phyloP scores from a whole-genome alignment of 495 filamentous ascomycete species.

The Cenococcum geophilum region DNA sequence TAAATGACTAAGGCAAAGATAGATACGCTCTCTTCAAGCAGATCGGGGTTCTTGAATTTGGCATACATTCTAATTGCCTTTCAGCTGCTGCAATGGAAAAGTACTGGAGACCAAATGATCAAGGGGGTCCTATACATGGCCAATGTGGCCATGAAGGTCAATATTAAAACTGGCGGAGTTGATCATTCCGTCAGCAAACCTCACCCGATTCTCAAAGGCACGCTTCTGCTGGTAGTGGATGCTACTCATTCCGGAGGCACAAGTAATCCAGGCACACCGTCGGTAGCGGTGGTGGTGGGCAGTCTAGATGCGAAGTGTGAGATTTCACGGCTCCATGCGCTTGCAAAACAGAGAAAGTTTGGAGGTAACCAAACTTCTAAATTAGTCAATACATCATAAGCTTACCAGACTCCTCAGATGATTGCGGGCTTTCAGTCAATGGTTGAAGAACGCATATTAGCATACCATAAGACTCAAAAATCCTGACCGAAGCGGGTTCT shows the following conservation, averaged over 20 bases:
- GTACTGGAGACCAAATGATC: neutral
- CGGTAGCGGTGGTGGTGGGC: conserved; percentile 16
- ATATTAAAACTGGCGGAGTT: conserved; percentile 13
- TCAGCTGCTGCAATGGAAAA: neutral
- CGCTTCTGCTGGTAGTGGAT: conserved; percentile 21
- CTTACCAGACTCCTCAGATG: conserved; percentile 3
- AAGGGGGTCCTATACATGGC: conserved; percentile 1
- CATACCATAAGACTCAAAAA: neutral
- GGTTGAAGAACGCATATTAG: conserved; percentile 7
- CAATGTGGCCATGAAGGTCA: conserved; percentile 23
- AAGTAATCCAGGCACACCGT: neutral
- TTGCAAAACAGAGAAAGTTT: conserved; percentile 4
- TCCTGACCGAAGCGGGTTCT: conserved; percentile 1
- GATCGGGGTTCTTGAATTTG: neutral
- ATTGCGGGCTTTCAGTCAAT: conserved; percentile 8
- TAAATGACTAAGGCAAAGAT: neutral
- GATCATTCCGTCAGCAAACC: conserved; percentile 9
- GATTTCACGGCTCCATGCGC: conserved; percentile 17
- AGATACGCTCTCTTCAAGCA: neutral
- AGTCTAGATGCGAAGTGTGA: conserved; percentile 1
- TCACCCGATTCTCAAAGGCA: neutral
- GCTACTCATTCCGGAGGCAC: conserved; percentile 15
- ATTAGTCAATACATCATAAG: neutral
- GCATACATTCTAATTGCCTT: neutral
- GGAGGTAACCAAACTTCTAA: conserved; percentile 5